Evolutionary conservation across 768 basidiomycete genomes (phyloP).

Genomic region (Chalciporus sphaerocephalus): DNA sequence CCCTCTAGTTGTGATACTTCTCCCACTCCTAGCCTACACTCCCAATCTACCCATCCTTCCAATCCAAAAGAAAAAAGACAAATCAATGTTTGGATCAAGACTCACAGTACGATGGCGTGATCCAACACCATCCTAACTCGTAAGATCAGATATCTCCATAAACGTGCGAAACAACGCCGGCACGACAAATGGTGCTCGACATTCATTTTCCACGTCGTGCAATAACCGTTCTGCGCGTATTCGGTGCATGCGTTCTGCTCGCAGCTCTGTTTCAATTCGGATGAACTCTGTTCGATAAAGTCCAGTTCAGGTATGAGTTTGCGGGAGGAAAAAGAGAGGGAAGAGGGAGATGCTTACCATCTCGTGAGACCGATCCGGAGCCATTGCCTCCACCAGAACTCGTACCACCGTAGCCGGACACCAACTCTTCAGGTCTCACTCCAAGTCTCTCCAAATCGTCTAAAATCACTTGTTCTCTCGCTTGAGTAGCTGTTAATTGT

Average conservation of each 20-base stretch:
- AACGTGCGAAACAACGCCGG: slow-evolving; percentile 55
- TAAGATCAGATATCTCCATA: slow-evolving; percentile 43
- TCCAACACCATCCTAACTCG: slow-evolving; percentile 17
- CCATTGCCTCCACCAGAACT: not conserved
- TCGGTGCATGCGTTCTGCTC: slow-evolving; percentile 34
- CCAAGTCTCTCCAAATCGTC: slow-evolving; percentile 21
- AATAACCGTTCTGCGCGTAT: slow-evolving; percentile 43
- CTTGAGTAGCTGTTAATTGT: slow-evolving; percentile 20
- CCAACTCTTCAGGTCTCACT: not conserved
- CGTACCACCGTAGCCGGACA: not conserved
- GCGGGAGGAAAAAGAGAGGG: not conserved
- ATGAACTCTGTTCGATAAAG: slow-evolving; percentile 9
- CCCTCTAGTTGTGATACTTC: no score
- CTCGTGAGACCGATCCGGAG: not conserved
- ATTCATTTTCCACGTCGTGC: slow-evolving; percentile 47
- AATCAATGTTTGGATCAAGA: no score
- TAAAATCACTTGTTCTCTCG: slow-evolving; percentile 22
- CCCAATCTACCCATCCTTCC: no score
- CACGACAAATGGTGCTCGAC: slow-evolving; percentile 50
- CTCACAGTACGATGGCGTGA: no score
- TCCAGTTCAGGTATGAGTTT: not conserved
- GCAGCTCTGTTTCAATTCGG: slow-evolving; percentile 34
- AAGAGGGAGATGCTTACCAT: slow-evolving; percentile 11
- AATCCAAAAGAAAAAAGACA: no score
- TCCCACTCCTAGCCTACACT: no score